Percentiles rank a stretch among this genome's conserved stretches.
Conservation (phyloP, 108 stramenopile genomes). For the Pseudonitzschia delicatissima region DNA sequence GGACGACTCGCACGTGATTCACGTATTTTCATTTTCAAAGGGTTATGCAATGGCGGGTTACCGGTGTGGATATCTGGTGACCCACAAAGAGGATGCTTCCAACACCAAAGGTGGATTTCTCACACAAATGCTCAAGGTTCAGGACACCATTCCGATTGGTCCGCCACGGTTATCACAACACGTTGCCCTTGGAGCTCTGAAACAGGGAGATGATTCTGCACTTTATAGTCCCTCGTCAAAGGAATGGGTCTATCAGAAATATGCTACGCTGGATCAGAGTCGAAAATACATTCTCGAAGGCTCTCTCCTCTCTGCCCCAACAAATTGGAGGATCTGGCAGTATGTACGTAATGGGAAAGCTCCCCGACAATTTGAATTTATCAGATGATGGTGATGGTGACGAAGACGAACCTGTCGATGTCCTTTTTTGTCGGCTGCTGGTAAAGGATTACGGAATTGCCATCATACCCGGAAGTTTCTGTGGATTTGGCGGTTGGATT, state of each 20-base stretch:
- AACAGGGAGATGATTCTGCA: conserved; percentile 30
- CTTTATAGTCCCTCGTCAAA: background rate
- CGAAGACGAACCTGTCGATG: conserved; percentile 12
- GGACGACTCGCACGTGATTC: conserved; percentile 68
- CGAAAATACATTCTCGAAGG: conserved; percentile 72
- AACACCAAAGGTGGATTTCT: conserved; percentile 9
- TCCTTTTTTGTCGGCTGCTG: conserved; percentile 63
- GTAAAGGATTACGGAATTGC: conserved; percentile 83
- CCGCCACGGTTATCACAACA: conserved; percentile 80
- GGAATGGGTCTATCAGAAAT: conserved; percentile 73
- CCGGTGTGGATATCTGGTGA: conserved; percentile 85
- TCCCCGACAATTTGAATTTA: conserved; percentile 41
- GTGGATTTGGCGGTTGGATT: conserved; percentile 83
- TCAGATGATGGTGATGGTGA: conserved; percentile 42
- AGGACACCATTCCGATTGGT: conserved; percentile 91
- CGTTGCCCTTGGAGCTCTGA: conserved; percentile 84
- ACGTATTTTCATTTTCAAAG: conserved; percentile 88
- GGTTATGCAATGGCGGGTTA: conserved; percentile 91
- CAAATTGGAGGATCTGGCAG: conserved; percentile 83
- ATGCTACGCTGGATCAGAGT: conserved; percentile 59
- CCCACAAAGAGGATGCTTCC: conserved; percentile 35
- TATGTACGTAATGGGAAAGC: conserved; percentile 90
- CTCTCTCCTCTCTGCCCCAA: conserved; percentile 57
- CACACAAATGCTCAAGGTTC: conserved; percentile 46
- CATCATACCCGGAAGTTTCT: conserved; percentile 86